phyloP scores from a whole-genome alignment of 2,329 filamentous ascomycete genomes.

The Aspergillus texensis region DNA sequence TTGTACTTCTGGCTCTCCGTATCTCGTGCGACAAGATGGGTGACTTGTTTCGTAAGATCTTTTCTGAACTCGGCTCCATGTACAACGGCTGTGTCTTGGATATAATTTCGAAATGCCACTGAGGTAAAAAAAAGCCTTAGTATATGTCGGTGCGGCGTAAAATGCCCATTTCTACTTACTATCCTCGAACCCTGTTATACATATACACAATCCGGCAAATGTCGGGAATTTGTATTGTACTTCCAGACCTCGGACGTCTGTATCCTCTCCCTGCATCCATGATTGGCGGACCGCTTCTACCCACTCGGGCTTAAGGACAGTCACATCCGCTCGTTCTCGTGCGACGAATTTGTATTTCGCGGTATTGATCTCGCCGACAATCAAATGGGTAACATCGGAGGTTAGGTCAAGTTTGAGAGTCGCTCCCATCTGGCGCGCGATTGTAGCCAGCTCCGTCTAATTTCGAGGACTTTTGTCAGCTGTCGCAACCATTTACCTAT shows the following conservation, averaged over 20 bases:
- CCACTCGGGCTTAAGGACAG: constrained; percentile 80
- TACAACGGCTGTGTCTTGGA: constrained; percentile 67
- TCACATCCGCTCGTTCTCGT: constrained; percentile 81
- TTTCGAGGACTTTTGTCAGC: not conserved
- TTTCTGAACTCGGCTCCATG: constrained; percentile 85
- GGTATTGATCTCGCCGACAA: constrained; percentile 86
- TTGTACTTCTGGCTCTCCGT: constrained; percentile 88
- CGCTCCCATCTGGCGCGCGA: constrained; percentile 79
- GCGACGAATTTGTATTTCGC: constrained; percentile 96
- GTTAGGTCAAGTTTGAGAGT: constrained; percentile 87
- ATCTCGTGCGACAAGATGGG: constrained; percentile 79
- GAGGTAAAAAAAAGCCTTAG: not conserved
- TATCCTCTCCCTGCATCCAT: constrained; percentile 79
- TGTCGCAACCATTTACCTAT: not conserved
- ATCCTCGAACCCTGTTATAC: constrained; percentile 71
- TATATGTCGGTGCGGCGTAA: no score
- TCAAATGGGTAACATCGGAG: constrained; percentile 91
- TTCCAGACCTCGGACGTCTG: constrained; percentile 73
- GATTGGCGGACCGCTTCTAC: constrained; percentile 75
- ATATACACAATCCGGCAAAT: constrained; percentile 61
- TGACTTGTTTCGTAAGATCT: constrained; percentile 82
- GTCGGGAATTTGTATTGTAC: constrained; percentile 51
- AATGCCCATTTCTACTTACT: constrained; percentile 43
- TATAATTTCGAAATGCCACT: constrained; percentile 68
- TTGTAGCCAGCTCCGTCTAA: constrained; percentile 45